A percentile compares a stretch with the other conserved stretches of the same genome.
These are phyloP conservation scores for Cryptococcus maquisensis DNA, from an alignment of 1,284 basidiomycete species.

Conservation along the genomic window DNA sequence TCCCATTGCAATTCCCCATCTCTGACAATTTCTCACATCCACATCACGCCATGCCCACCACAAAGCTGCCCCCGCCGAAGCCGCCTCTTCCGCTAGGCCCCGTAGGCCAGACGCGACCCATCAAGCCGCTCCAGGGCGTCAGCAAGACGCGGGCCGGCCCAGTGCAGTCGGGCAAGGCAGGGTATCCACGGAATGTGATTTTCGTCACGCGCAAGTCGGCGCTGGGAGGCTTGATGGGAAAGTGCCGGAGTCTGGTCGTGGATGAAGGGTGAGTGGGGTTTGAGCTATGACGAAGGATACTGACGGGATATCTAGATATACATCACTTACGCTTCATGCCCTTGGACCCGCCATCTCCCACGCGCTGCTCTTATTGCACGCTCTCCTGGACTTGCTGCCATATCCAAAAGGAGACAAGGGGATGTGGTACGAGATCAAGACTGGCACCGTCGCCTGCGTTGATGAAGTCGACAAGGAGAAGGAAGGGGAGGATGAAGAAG, in stretches of 20 bases:
- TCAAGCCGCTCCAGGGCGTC: slow-evolving; percentile 35
- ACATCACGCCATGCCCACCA: not conserved
- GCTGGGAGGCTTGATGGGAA: slow-evolving; percentile 67
- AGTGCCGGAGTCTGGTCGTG: slow-evolving; percentile 70
- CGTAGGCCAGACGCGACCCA: slow-evolving; percentile 12
- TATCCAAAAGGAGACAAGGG: slow-evolving; percentile 53
- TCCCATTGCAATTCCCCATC: not conserved
- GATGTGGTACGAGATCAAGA: slow-evolving; percentile 67
- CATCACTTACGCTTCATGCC: slow-evolving; percentile 69
- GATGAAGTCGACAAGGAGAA: slow-evolving; percentile 60
- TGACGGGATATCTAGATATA: slow-evolving; percentile 56
- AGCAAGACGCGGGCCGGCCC: slow-evolving; percentile 15
- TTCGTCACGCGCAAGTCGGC: slow-evolving; percentile 74
- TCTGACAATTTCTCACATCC: not conserved
- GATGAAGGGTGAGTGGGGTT: slow-evolving; percentile 64
- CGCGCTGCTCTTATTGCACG: slow-evolving; percentile 64
- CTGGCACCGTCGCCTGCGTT: slow-evolving; percentile 69
- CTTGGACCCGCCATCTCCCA: slow-evolving; percentile 85
- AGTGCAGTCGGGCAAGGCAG: slow-evolving; percentile 30
- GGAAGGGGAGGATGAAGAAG: slow-evolving; percentile 1
- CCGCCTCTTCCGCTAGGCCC: not conserved
- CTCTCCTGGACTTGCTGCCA: slow-evolving; percentile 70
- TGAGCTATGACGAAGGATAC: not conserved
- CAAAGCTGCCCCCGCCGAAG: slow-evolving; percentile 11
- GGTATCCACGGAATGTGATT: slow-evolving; percentile 65